Evolutionary conservation across 2,329 filamentous ascomycete genomes (phyloP).

Genomic region (Gnomoniopsis smithogilvyi): DNA sequence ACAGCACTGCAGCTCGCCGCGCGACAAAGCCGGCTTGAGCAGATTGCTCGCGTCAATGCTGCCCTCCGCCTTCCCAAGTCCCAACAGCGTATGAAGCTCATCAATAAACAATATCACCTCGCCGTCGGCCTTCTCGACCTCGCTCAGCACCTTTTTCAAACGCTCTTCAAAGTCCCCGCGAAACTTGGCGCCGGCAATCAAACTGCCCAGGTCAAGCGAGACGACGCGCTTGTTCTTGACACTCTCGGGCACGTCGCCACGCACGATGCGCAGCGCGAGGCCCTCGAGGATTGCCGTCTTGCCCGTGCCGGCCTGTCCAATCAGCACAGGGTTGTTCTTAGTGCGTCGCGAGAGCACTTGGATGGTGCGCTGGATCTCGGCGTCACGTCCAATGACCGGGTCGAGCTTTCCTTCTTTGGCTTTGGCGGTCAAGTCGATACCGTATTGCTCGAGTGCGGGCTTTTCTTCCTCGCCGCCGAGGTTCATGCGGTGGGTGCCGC

Average conservation of each 20-base stretch:
- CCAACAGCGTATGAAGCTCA: slow-evolving; percentile 86
- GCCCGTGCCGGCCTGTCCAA: slow-evolving; percentile 84
- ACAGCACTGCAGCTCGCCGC: slow-evolving; percentile 91
- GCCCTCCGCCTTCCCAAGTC: slow-evolving; percentile 90
- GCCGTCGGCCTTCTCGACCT: slow-evolving; percentile 85
- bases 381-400: slow-evolving; percentile 89
- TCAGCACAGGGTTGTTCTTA: slow-evolving; percentile 95
- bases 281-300: slow-evolving; percentile 95
- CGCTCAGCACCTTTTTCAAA: slow-evolving; percentile 84
- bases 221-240: slow-evolving; percentile 93
- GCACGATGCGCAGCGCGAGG: slow-evolving; percentile 82
- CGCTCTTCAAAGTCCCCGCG: slow-evolving; percentile 95
- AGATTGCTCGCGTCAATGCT: slow-evolving; percentile 96
- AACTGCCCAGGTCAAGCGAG: slow-evolving; percentile 79
- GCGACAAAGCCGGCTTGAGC: slow-evolving; percentile 86
- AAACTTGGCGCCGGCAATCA: slow-evolving; percentile 95
- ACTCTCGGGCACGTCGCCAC: slow-evolving; percentile 91
- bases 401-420: slow-evolving; percentile 90
- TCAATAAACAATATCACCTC: slow-evolving; percentile 94
- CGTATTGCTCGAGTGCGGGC: slow-evolving; percentile 84
- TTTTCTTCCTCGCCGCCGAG: slow-evolving; percentile 74
- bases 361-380: slow-evolving; percentile 90
- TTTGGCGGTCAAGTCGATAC: slow-evolving; percentile 81
- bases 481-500: slow-evolving; percentile 93
- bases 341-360: slow-evolving; percentile 89